phyloP scores from a whole-genome alignment of 1,139 yeast species.

The Spathaspora sp. region DNA sequence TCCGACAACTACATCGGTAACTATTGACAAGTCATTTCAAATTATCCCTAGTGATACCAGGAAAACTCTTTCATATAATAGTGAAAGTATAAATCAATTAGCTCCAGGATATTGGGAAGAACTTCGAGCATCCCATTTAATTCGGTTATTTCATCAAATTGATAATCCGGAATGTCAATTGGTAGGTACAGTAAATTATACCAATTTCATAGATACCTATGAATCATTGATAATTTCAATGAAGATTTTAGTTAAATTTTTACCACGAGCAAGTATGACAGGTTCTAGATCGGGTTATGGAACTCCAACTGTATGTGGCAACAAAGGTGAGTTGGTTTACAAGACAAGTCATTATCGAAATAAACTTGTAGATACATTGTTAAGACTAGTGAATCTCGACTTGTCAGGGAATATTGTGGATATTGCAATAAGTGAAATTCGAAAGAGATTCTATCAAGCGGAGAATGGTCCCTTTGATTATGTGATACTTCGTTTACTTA shows the following conservation, averaged over 20 bases:
- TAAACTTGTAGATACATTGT: conserved; percentile 30
- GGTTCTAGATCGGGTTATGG: conserved; percentile 32
- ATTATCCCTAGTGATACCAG: conserved; percentile 22
- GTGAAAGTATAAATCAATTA: conserved; percentile 22
- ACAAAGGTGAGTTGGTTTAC: conserved; percentile 18
- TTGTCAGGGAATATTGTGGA: conserved; percentile 18
- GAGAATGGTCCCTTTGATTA: conserved; percentile 28
- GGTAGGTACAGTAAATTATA: conserved; percentile 34
- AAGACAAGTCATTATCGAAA: conserved; percentile 36
- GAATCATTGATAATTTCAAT: conserved; percentile 18
- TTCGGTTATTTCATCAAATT: conserved; percentile 30
- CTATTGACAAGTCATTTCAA: conserved; percentile 31
- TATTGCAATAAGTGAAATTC: conserved; percentile 24
- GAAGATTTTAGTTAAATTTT: conserved; percentile 20
- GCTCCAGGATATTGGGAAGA: conserved; percentile 33
- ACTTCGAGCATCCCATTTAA: conserved; percentile 33
- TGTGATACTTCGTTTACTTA: conserved; percentile 29
- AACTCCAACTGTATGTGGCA: conserved; percentile 31
- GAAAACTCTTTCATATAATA: conserved; percentile 19
- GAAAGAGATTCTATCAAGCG: conserved; percentile 13
- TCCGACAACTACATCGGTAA: conserved; percentile 20
- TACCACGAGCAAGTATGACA: conserved; percentile 29
- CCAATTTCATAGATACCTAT: conserved; percentile 21
- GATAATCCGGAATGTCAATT: conserved; percentile 37
- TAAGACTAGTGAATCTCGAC: conserved; percentile 24